Evolutionary conservation across 306 rosid genomes (phyloP).

Genomic region (Vachellia pachyceras): DNA sequence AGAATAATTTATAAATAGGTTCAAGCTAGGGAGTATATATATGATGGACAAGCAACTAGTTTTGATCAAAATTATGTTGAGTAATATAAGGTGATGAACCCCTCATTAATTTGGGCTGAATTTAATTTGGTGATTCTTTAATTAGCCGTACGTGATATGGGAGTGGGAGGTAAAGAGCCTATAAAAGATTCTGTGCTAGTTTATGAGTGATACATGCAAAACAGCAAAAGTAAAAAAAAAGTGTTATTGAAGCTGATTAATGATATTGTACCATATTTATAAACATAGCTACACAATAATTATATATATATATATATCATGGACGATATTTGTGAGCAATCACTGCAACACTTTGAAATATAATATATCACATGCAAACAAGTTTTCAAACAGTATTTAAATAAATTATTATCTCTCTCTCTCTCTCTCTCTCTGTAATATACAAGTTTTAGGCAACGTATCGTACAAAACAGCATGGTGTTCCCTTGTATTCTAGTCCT

Average conservation of each 20-base stretch:
- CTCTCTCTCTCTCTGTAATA: not conserved
- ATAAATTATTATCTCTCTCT: too few relatives aligned
- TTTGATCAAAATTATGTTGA: too few relatives aligned
- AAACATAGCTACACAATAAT: not conserved
- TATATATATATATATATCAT: not conserved
- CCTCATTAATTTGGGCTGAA: not conserved
- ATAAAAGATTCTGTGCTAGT: conserved; percentile 33
- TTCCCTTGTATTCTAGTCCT: not conserved
- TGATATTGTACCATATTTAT: not conserved
- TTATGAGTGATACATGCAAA: conserved; percentile 19
- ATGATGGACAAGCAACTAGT: not conserved
- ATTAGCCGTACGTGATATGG: too few relatives aligned
- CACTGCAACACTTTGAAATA: conserved; percentile 23
- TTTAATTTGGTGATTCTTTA: not conserved
- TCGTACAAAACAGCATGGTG: not conserved
- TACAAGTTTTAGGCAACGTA: not conserved
- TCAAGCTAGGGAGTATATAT: too few relatives aligned
- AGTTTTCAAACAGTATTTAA: not conserved
- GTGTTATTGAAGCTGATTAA: conserved; percentile 23
- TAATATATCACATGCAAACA: not conserved
- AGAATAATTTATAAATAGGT: too few relatives aligned
- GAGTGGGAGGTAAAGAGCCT: not conserved
- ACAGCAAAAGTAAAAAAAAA: conserved; percentile 13
- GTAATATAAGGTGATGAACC: not conserved
- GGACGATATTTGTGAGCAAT: conserved; percentile 14